A percentile compares a stretch with the other conserved stretches of the same genome.
Conservation (phyloP, 2,329 filamentous ascomycete genomes). For the Nannizziopsis barbatae region DNA sequence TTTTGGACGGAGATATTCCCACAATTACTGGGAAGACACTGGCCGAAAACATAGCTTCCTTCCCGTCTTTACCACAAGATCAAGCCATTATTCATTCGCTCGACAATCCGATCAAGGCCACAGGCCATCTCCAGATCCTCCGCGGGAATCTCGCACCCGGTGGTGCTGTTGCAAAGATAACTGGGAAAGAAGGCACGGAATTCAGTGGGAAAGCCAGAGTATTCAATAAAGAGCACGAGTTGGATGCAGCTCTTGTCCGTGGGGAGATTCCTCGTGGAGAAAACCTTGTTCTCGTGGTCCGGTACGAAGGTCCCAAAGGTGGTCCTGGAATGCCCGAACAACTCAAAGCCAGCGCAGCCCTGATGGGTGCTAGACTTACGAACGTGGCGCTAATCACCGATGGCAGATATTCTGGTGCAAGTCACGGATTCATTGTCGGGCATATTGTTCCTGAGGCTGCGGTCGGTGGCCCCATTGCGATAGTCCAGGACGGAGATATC, state of each 20-base stretch:
- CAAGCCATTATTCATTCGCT: constrained; percentile 77
- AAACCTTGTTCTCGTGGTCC: constrained; percentile 78
- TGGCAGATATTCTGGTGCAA: constrained; percentile 57
- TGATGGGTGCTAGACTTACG: constrained; percentile 81
- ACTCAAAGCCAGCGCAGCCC: constrained; percentile 72
- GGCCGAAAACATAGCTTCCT: constrained; percentile 65
- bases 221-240: constrained; percentile 73
- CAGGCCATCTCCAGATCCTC: constrained; percentile 80
- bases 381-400: constrained; percentile 90
- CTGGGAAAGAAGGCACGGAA: constrained; percentile 76
- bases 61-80: constrained; percentile 63
- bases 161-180: constrained; percentile 91
- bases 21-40: constrained; percentile 80
- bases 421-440: constrained; percentile 86
- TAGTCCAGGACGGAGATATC: constrained; percentile 69
- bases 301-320: constrained; percentile 87
- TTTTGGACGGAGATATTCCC: constrained; percentile 65
- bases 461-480: constrained; percentile 71
- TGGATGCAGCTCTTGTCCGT: constrained; percentile 61
- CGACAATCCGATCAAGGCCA: constrained; percentile 70
- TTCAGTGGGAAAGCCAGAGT: constrained; percentile 74
- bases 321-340: constrained; percentile 93
- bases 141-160: constrained; percentile 78
- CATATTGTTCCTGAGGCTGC: constrained; percentile 84
- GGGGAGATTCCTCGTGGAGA: constrained; percentile 62